Evolutionary conservation across 106 monocot genomes (phyloP).

Genomic region (Allium sativum): DNA sequence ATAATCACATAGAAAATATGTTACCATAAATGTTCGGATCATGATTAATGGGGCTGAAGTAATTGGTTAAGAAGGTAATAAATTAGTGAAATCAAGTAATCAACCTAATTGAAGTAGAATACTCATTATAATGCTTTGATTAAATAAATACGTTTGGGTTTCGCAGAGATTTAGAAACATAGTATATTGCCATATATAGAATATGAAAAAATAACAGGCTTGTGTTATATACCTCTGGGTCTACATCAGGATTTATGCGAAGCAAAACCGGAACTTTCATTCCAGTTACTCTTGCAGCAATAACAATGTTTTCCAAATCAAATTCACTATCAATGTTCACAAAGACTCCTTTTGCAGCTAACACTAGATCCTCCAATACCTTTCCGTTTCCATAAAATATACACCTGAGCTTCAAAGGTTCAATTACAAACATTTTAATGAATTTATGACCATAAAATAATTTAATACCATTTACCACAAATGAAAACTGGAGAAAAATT

Average conservation of each 20-base stretch:
- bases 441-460: not conserved
- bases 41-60: too few relatives aligned
- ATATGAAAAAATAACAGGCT: too few relatives aligned
- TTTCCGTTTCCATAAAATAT: constrained; percentile 98
- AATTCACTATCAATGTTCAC: constrained; percentile 97
- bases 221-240: constrained; percentile 63
- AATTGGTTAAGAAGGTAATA: too few relatives aligned
- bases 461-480: not conserved
- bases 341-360: constrained; percentile 92
- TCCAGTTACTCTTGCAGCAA: constrained; percentile 65
- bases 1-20: too few relatives aligned
- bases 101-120: too few relatives aligned
- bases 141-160: too few relatives aligned
- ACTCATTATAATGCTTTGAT: too few relatives aligned
- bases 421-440: constrained; percentile 2
- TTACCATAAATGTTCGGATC: too few relatives aligned
- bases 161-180: too few relatives aligned
- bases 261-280: constrained; percentile 82
- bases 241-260: constrained; percentile 97
- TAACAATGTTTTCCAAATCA: constrained; percentile 86
- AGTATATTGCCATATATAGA: too few relatives aligned
- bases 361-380: constrained; percentile 70
- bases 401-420: constrained; percentile 61
- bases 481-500: not conserved
- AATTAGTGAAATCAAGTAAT: too few relatives aligned